Evolutionary conservation across 1,284 basidiomycete genomes (phyloP).

Genomic region (Wallemia mellicola): DNA sequence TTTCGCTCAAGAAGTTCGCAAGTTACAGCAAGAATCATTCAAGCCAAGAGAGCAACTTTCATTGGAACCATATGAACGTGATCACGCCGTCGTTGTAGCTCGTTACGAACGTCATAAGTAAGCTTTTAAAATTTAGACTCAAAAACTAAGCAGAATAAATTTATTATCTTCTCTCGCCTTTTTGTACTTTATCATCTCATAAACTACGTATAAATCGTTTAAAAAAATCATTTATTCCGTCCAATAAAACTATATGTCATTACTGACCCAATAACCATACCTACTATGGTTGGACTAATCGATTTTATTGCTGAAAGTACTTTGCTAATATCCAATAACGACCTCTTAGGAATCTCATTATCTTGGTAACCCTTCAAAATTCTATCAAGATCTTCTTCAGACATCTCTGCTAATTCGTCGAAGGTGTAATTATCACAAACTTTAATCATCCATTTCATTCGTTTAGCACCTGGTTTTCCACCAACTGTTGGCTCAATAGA

Average conservation of each 20-base stretch:
- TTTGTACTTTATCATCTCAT: conserved; percentile 1
- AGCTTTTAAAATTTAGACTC: neutral
- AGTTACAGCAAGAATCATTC: conserved; percentile 46
- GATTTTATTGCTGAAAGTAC: neutral
- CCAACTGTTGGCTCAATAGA: conserved; percentile 24
- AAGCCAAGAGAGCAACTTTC: conserved; percentile 86
- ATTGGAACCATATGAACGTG: conserved; percentile 17
- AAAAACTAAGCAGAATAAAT: neutral
- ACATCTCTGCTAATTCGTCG: conserved; percentile 37
- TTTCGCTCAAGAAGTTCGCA: conserved; percentile 67
- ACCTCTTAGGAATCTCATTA: conserved; percentile 4
- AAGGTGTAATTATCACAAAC: conserved; percentile 61
- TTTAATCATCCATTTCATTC: conserved; percentile 88
- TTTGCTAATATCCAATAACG: neutral
- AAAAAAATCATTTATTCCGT: neutral
- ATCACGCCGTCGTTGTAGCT: conserved; percentile 6
- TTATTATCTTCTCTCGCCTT: neutral
- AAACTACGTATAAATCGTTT: neutral
- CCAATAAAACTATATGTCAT: neutral
- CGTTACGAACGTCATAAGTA: conserved; percentile 1
- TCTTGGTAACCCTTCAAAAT: conserved; percentile 15
- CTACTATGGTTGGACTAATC: neutral
- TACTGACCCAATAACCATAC: neutral
- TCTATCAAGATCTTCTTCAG: conserved; percentile 20
- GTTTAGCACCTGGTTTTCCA: conserved; percentile 31